Evolutionary conservation across 1,284 basidiomycete species (phyloP), one percentile per base, ranked within the genome.

Genomic region (Papiliotrema nemorosa): DNA sequence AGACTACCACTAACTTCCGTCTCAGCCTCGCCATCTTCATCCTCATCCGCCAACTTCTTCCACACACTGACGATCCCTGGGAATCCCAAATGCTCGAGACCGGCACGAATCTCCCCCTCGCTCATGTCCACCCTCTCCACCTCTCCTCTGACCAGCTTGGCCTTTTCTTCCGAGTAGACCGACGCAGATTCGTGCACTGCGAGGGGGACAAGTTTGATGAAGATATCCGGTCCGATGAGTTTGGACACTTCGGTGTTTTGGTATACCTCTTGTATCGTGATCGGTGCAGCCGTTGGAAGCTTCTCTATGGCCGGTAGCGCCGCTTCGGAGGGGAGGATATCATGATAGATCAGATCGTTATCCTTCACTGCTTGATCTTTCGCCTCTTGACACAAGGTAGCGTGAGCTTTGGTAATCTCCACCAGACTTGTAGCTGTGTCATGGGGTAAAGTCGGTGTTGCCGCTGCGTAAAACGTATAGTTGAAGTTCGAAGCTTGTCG

Each of bases 341-440:
- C 90, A 69, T 98, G 93, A 77, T 98, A 99, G 60, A 99, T 96
- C 41, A 99, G 81, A 67, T 98, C 94, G 72, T 98, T 98, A 76
- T 97, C 92, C 52, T 87, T 84, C 50, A 84, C 81, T 0, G 88
- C 88, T 50, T 88, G 85, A 45, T 76, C 79, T 68, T 85, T 86
- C 50, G 83, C 83, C 59, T 94, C 91, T 0, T 81, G 78, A 61
- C 87, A 86, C 25, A 92, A 75, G 1, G 87, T 82, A 6, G 86
- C 78, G 57, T 94, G 91, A 0, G 86, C 81, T 69, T 93, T 93
- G 21, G 86, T 85, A 41, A 93, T 83, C 51, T 93, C 90, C 20
- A 81, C 75, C 33, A 97, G 80, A 22, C 87, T 82, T 0, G 84
- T 76, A 0, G 84, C 87, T 0, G 91, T 85, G 64, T 98, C 94